Percentiles rank a stretch among this genome's conserved stretches.
These are phyloP conservation scores for Neocucurbitaria cava DNA, from an alignment of 2,329 filamentous ascomycete species.

Conservation along the genomic window DNA sequence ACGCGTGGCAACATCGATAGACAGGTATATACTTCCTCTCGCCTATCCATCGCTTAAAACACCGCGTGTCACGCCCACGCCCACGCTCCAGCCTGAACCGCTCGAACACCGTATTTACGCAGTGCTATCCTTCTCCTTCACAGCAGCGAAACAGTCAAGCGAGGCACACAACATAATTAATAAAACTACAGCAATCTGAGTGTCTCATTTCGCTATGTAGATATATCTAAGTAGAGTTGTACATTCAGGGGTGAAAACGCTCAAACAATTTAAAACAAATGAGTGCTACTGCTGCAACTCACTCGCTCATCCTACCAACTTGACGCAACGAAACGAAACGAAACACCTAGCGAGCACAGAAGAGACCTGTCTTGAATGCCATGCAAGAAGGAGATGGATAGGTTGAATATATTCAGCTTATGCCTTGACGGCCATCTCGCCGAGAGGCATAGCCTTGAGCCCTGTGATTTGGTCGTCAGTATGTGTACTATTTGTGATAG, in stretches of 20 bases:
- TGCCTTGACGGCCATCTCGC: conserved; percentile 34
- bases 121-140: no score
- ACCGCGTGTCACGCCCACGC: neutral
- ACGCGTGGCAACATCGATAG: neutral
- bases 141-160: no score
- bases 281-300: neutral
- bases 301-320: neutral
- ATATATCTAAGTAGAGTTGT: neutral
- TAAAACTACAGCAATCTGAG: neutral
- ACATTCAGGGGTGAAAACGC: neutral
- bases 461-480: conserved; percentile 26
- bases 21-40: neutral
- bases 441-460: conserved; percentile 38
- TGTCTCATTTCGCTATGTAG: neutral
- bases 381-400: neutral
- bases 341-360: neutral
- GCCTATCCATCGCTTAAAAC: neutral
- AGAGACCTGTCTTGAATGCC: neutral
- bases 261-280: conserved; percentile 6
- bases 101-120: no score
- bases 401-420: conserved; percentile 15
- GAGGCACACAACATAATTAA: no score
- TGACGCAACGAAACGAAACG: neutral
- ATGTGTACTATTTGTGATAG: neutral
- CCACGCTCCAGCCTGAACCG: no score